phyloP scores from a whole-genome alignment of 148 eudicot genomes.

The Fagopyrum esculentum region DNA sequence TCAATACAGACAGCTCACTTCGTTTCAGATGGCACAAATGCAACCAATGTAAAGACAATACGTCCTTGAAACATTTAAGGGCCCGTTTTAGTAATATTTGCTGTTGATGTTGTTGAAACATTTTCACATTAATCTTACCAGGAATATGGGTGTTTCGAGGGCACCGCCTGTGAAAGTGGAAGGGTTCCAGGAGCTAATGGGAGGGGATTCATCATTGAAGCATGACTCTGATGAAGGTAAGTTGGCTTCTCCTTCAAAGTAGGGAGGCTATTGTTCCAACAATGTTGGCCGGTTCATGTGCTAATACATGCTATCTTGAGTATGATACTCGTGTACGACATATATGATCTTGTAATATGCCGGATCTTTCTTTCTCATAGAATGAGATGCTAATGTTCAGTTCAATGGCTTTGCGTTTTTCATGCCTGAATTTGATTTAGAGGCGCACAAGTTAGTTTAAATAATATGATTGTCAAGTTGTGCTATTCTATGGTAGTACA shows the following conservation, averaged over 20 bases:
- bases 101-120: neutral
- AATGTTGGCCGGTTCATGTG: neutral
- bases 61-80: neutral
- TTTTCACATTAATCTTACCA: constrained; percentile 26
- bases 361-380: neutral
- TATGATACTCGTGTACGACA: neutral
- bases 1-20: constrained; percentile 60
- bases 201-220: constrained; percentile 79
- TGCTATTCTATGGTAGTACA: neutral
- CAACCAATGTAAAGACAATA: constrained; percentile 55
- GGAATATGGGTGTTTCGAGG: constrained; percentile 66
- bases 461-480: neutral
- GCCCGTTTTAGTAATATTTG: neutral
- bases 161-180: constrained; percentile 98
- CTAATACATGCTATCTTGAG: neutral
- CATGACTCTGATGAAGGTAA: constrained; percentile 77
- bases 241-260: constrained; percentile 70
- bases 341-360: neutral
- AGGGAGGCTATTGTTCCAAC: constrained; percentile 11
- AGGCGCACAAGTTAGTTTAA: neutral
- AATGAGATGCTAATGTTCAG: neutral
- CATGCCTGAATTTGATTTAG: constrained; percentile 4
- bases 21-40: constrained; percentile 62
- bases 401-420: neutral
- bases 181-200: constrained; percentile 94